These are phyloP conservation scores for Bimuria novae-zelandiae DNA, from an alignment of 2,329 filamentous ascomycete species.

Conservation along the genomic window DNA sequence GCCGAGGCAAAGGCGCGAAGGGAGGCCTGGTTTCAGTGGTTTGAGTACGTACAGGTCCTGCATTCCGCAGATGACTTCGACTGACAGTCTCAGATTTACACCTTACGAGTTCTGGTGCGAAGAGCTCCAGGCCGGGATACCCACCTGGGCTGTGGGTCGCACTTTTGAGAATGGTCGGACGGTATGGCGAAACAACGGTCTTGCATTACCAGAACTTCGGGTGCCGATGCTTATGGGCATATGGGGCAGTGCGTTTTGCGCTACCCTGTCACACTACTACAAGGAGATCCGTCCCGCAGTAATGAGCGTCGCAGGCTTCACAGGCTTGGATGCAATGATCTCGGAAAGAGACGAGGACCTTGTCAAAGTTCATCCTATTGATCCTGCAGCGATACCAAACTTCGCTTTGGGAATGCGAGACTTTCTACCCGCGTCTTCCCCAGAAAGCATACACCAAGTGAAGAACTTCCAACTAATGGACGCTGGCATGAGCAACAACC, in stretches of 20 bases:
- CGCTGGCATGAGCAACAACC: constrained; percentile 97
- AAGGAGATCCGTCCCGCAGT: constrained; percentile 87
- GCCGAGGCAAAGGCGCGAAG: constrained; percentile 54
- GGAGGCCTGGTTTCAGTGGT: constrained; percentile 97
- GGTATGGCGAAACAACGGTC: constrained; percentile 64
- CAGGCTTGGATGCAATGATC: constrained; percentile 79
- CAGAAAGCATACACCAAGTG: constrained; percentile 71
- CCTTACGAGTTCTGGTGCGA: constrained; percentile 97
- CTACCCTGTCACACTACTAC: constrained; percentile 94
- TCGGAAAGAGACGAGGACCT: constrained; percentile 81
- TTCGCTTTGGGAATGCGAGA: constrained; percentile 82
- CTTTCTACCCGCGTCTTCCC: constrained; percentile 74
- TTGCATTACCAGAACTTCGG: constrained; percentile 81
- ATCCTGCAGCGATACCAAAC: constrained; percentile 89
- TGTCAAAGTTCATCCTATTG: constrained; percentile 90
- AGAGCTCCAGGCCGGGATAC: constrained; percentile 87
- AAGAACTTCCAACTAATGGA: constrained; percentile 78
- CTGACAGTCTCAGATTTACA: constrained; percentile 53
- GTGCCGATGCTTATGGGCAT: constrained; percentile 86
- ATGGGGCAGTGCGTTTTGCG: constrained; percentile 97
- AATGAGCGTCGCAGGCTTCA: constrained; percentile 73
- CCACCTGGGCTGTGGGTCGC: constrained; percentile 89
- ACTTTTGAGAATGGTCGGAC: constrained; percentile 76
- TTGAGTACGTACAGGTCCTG: constrained; percentile 64
- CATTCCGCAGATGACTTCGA: neutral